Base-by-base conservation (phyloP, 495 filamentous ascomycete species). In the Cercophora scortea region DNA sequence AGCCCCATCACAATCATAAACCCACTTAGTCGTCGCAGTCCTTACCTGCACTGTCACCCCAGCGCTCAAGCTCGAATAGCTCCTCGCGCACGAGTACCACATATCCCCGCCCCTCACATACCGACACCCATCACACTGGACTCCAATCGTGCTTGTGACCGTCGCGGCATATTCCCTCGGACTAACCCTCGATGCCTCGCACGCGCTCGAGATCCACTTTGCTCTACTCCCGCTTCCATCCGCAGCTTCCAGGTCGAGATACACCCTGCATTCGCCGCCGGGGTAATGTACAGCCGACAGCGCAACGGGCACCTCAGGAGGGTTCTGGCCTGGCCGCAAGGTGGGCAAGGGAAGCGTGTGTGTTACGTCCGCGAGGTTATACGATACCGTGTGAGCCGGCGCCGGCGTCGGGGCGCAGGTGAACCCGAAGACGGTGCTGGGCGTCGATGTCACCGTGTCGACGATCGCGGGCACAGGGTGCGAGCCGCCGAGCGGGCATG, bases 361-460 rank as follows among this genome's bases (percentile, higher is more conserved):
- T 5, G 46, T 50, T 11, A 49, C 11, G 34, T 55, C 52, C 9
- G 47, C 33, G 25, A 46, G 13, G 15, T n/a, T 8, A n/a, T 42
- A 41, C 0, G 36, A 41, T 3, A 18, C 13, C 1, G 18, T 8
- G 0, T 12, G n/a, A 0, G 42, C 15, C 6, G 52, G 25, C 5
- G 52, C 40, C 1, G 46, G 52, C 3, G 46, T 50, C 17, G 52
- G 39, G 8, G 25, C 36, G 40, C 52, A 55, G 33, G 40, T 43
- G 33, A 43, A 55, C 17, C 19, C 52, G 32, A 50, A 55, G 39
- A 6, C 7, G 9, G 52, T 55, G 9, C 1, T 33, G 1, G 52
- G 52, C 1, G 52, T 55, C 5, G 39, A 32, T 34, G 52, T 45
- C 16, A 55, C 47, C 1, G 52, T 45, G 41, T 55, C 41, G 15